Base-by-base conservation (phyloP, 371 early-diverging fungal species). In the Mortierella sp. region DNA sequence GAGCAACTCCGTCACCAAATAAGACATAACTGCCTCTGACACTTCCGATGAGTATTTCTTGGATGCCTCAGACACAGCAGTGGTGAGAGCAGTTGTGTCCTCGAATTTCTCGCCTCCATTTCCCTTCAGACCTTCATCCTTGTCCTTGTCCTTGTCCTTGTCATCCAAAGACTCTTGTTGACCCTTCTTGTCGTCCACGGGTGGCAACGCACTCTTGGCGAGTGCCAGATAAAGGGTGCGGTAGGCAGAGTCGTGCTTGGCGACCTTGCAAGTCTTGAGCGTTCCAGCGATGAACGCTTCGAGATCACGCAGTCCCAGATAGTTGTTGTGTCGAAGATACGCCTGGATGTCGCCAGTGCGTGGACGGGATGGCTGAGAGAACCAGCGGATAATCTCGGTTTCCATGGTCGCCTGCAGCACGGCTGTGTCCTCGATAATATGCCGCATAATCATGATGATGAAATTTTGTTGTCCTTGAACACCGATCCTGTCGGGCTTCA, bases 381-480 rank as follows among this genome's bases (percentile, higher is more conserved):
- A 87, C 90, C 90, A 91, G 15, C 82, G 86, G 42, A 72, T 84
- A 14, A 97, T 87, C 56, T 94, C 89, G 17, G 83, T 80, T 54
- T 91, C 90, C 90, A 98, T 93, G 6, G 86, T 79, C 19, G 69
- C 65, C 56, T 84, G 81, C 53, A 97, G 68, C 0, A 94, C 84
- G 1, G 70, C 59, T 21, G 81, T 73, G 66, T 88, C 83, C 76
- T 98, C 98, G 42, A 96, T 85, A 12, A 94, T 83, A 58, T 98
- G 96, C 2, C 97, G 89, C 53, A 98, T 73, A 50, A 97, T 90
- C 57, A 96, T 88, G 32, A 92, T 81, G 30, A 90, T 87, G 32
- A 92, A 84, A 7, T 88, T 83, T 55, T 89, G 91, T 44, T 94
- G 92, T 6, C 92, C 89, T 54, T 84, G 84, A 47, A 93, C 87